Evolutionary conservation across 2,329 filamentous ascomycete species (phyloP).

Genomic region (Aspergillus ochraceoroseus): DNA sequence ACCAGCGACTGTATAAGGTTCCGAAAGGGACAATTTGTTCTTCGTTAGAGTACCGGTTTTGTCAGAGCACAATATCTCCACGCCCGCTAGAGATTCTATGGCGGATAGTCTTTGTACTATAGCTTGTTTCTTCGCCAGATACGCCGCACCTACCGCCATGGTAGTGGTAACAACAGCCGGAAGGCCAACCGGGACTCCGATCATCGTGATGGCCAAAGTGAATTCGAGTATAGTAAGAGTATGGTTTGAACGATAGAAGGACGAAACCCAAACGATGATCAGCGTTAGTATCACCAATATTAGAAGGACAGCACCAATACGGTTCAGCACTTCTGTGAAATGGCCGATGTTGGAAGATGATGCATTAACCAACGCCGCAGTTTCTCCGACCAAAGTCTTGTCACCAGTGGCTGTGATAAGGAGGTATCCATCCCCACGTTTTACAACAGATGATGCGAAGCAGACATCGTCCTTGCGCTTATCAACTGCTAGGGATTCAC

Average conservation of each 20-base stretch:
- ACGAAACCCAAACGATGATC: slow-evolving; percentile 76
- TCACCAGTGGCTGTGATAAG: slow-evolving; percentile 81
- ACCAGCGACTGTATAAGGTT: slow-evolving; percentile 76
- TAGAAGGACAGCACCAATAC: slow-evolving; percentile 74
- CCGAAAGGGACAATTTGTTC: slow-evolving; percentile 84
- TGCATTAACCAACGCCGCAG: slow-evolving; percentile 76
- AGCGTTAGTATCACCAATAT: slow-evolving; percentile 76
- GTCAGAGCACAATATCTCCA: slow-evolving; percentile 90
- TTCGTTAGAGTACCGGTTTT: slow-evolving; percentile 92
- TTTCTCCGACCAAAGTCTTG: slow-evolving; percentile 83
- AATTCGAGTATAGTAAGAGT: slow-evolving; percentile 77
- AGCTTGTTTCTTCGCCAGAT: slow-evolving; percentile 86
- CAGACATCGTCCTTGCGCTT: slow-evolving; percentile 77
- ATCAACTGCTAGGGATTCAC: slow-evolving; percentile 86
- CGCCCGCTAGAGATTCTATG: slow-evolving; percentile 86
- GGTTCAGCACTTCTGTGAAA: slow-evolving; percentile 86
- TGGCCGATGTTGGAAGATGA: slow-evolving; percentile 71
- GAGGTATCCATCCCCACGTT: slow-evolving; percentile 81
- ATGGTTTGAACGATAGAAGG: slow-evolving; percentile 78
- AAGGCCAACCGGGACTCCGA: slow-evolving; percentile 88
- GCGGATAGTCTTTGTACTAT: slow-evolving; percentile 90
- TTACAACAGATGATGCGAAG: slow-evolving; percentile 82
- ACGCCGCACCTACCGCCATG: slow-evolving; percentile 89
- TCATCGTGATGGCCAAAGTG: slow-evolving; percentile 83
- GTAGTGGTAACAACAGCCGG: slow-evolving; percentile 90